Conservation (phyloP, 106 monocot species). For the Apostasia shenzhenica region DNA sequence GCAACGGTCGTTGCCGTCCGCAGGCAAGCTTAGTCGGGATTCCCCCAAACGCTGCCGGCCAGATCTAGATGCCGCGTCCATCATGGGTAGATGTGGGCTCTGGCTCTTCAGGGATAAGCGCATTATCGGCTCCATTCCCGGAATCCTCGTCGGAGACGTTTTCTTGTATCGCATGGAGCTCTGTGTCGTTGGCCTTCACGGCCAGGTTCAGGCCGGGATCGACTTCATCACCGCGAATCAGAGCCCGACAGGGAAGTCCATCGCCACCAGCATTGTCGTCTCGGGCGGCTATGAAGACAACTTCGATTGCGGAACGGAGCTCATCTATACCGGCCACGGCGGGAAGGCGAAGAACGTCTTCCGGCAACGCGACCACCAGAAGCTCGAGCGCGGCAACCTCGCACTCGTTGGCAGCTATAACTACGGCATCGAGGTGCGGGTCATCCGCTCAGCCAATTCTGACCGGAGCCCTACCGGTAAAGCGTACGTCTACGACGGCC, state of each 20-base stretch:
- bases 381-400: constrained; percentile 57
- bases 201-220: constrained; percentile 76
- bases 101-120: too few species aligned
- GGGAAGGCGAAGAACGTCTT: constrained; percentile 16
- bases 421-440: constrained; percentile 55
- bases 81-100: too few species aligned
- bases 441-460: constrained; percentile 32
- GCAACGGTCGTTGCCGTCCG: too few species aligned
- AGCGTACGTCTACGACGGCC: constrained; percentile 50
- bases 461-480: constrained; percentile 13
- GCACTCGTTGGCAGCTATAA: constrained; percentile 40
- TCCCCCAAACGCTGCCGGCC: too few species aligned
- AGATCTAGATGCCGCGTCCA: too few species aligned
- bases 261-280: constrained; percentile 53
- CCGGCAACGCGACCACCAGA: constrained; percentile 20
- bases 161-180: constrained; percentile 81
- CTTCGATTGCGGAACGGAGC: constrained; percentile 32
- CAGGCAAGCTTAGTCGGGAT: too few species aligned
- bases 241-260: constrained; percentile 27
- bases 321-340: constrained; percentile 56
- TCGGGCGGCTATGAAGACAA: constrained; percentile 66
- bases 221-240: constrained; percentile 28
- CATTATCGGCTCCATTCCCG: constrained; percentile 4
- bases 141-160: constrained; percentile 11
- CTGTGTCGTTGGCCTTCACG: constrained; percentile 67